Percentiles rank a stretch among this genome's conserved stretches.
Evolutionary conservation across 2,329 filamentous ascomycete genomes (phyloP).

Genomic region (Talaromyces sp.): DNA sequence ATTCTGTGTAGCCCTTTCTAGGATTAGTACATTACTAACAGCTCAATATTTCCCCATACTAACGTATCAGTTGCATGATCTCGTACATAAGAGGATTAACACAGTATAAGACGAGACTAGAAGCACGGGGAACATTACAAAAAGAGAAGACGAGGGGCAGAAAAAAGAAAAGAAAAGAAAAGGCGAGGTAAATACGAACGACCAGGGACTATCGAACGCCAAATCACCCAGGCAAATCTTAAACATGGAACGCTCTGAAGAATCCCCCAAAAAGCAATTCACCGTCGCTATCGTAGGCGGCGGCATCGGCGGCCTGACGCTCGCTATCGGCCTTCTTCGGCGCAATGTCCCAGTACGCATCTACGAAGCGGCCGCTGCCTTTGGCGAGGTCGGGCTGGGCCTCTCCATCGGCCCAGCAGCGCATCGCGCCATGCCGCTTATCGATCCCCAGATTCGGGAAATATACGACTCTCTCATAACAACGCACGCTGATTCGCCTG

Average conservation of each 20-base stretch:
- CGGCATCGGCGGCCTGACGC: slow-evolving; percentile 56
- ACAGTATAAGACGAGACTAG: neutral
- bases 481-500: slow-evolving; percentile 33
- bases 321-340: slow-evolving; percentile 52
- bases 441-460: slow-evolving; percentile 42
- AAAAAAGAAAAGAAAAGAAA: neutral
- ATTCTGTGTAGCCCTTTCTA: neutral
- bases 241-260: neutral
- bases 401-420: slow-evolving; percentile 57
- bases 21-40: neutral
- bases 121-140: neutral
- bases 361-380: slow-evolving; percentile 55
- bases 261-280: slow-evolving; percentile 33
- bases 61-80: neutral
- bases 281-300: slow-evolving; percentile 58
- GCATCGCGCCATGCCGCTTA: slow-evolving; percentile 52
- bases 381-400: slow-evolving; percentile 59
- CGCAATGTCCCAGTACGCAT: slow-evolving; percentile 49
- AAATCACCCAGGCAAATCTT: neutral
- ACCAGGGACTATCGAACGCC: neutral
- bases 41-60: neutral
- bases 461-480: slow-evolving; percentile 34
- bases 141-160: neutral
- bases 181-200: no score
- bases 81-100: neutral